Evolutionary conservation across 1,284 basidiomycete species (phyloP).

Genomic region (Fomitopsis schrenkii): DNA sequence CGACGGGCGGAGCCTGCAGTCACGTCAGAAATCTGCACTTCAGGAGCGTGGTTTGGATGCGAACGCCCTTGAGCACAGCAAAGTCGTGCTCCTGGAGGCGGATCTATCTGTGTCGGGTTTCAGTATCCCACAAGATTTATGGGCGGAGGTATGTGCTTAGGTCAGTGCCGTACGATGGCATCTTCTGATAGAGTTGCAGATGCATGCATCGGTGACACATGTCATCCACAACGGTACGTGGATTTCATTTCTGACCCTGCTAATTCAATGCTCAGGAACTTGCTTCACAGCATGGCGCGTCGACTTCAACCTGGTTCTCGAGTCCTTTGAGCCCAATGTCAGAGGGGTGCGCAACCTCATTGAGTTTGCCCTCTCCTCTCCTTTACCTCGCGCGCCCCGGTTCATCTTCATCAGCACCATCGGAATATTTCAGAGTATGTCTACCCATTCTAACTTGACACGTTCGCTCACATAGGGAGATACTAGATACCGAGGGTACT

Average conservation of each 20-base stretch:
- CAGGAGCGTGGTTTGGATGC: slow-evolving; percentile 22
- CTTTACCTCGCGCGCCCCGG: no score
- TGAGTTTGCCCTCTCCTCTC: no score
- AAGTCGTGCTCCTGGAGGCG: slow-evolving; percentile 26
- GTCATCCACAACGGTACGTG: slow-evolving; percentile 27
- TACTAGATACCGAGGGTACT: no score
- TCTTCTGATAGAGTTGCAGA: slow-evolving; percentile 2
- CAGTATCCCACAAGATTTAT: slow-evolving; percentile 18
- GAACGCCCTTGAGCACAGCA: slow-evolving; percentile 16
- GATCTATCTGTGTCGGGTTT: slow-evolving; percentile 19
- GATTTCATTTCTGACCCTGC: no score
- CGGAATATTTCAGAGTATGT: no score
- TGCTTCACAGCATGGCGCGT: slow-evolving; percentile 32
- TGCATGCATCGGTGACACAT: slow-evolving; percentile 19
- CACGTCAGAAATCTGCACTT: slow-evolving; percentile 23
- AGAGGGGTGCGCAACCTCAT: background rate
- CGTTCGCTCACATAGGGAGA: no score
- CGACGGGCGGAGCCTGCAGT: slow-evolving; percentile 6
- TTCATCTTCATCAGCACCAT: no score
- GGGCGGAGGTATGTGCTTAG: slow-evolving; percentile 21
- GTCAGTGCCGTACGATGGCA: slow-evolving; percentile 4
- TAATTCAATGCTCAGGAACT: slow-evolving; percentile 14
- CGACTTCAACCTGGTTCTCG: slow-evolving; percentile 28
- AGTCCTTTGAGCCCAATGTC: slow-evolving; percentile 17
- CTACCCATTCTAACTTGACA: no score